Evolutionary conservation across 352 stramenopile genomes (phyloP).

Genomic region (Pythium periplocum): DNA sequence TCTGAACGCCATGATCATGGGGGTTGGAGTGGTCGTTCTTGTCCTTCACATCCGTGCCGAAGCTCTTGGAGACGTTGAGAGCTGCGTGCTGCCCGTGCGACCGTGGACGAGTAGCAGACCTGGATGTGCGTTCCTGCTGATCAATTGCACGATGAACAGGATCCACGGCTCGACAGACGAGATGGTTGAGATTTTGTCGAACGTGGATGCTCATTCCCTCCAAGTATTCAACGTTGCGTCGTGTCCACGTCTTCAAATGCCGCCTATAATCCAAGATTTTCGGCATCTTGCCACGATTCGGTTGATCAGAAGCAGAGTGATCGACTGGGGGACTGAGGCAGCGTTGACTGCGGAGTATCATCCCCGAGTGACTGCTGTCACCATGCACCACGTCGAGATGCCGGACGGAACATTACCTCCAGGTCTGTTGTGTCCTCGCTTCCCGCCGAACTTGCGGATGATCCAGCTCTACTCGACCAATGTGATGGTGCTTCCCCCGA

Average conservation of each 20-base stretch:
- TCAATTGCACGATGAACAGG: background rate
- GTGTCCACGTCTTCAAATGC: background rate
- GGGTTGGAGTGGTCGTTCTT: background rate
- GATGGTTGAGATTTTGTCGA: background rate
- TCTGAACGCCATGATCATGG: background rate
- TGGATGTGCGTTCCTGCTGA: background rate
- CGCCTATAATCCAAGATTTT: background rate
- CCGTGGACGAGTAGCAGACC: background rate
- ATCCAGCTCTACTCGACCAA: background rate
- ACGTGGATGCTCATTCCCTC: background rate
- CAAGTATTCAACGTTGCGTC: background rate
- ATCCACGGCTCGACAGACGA: background rate
- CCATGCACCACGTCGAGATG: background rate
- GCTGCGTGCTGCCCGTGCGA: background rate
- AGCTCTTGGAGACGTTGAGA: background rate
- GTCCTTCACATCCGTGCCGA: background rate
- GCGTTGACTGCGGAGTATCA: background rate
- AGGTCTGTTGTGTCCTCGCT: background rate
- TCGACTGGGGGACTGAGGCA: background rate
- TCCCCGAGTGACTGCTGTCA: background rate
- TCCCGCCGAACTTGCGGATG: background rate
- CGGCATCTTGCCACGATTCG: background rate
- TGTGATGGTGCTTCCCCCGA: background rate
- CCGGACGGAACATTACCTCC: background rate
- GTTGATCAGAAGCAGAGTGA: background rate